Percentiles rank a stretch among this genome's conserved stretches.
These are phyloP conservation scores for Cicer judaicum DNA, from an alignment of 306 rosid genomes.

Conservation along the genomic window DNA sequence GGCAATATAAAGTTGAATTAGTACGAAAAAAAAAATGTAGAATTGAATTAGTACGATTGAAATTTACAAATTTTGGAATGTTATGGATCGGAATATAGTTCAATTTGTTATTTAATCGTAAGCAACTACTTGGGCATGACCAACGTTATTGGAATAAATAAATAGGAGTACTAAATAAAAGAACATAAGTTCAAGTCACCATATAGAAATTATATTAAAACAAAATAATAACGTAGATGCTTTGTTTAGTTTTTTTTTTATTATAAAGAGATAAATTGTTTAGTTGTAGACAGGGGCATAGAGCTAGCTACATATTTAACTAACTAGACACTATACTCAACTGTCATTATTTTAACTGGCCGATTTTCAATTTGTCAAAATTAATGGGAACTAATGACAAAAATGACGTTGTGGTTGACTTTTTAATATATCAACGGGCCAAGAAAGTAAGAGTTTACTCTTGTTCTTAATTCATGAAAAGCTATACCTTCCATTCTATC, in stretches of 20 bases:
- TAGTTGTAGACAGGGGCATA: neutral
- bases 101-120: neutral
- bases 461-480: slow-evolving; percentile 5
- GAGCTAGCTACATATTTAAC: neutral
- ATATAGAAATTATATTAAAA: neutral
- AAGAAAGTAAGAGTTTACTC: slow-evolving; percentile 23
- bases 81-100: neutral
- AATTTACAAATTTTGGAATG: neutral
- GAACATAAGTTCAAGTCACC: neutral
- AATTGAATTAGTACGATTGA: neutral
- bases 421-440: slow-evolving; percentile 25
- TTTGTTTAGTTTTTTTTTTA: neutral
- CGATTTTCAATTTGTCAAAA: slow-evolving; percentile 9
- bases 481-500: slow-evolving; percentile 13
- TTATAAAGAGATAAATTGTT: neutral
- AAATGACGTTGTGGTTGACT: slow-evolving; percentile 35
- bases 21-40: neutral
- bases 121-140: neutral
- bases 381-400: neutral
- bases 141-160: slow-evolving; percentile 4
- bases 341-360: neutral
- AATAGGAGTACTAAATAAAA: neutral
- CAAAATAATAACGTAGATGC: neutral
- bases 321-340: neutral
- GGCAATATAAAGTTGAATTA: neutral